Base-by-base conservation (phyloP, 1,139 yeast genomes). In the Keqinozyma sinolaborantium region DNA sequence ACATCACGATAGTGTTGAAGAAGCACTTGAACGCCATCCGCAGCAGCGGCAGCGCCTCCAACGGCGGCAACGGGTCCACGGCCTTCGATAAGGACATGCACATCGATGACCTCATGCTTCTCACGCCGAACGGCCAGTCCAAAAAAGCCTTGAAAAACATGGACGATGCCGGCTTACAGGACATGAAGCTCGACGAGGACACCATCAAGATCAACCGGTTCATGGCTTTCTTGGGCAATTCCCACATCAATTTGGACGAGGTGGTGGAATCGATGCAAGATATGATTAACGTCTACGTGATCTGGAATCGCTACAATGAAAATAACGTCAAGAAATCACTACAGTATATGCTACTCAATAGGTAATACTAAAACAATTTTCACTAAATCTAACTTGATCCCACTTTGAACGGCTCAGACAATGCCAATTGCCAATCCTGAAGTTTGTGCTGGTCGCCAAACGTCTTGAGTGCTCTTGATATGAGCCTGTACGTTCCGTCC, bases 291-390 rank as follows among this genome's bases (percentile, higher is more conserved):
- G 59, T 88, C 3, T 88, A 88, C 52, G 90, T 83, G 30, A 70
- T 78, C 9, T 88, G 97, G 97, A 90, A 84, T 44, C 56, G 77
- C 16, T 88, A 84, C 49, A 88, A 84, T 48, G 97, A 88, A 51
- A 55, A 47, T 19, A 48, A 44, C 13, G 68, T 67, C 25, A 64
- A 64, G 35, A 63, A 64, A 41, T 62, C 72, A 3, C 45, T 70
- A 24, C 74, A 65, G 42, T 43, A 51, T 33, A 67, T 69, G 74
- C 44, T 70, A 16, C 42, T 66, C 28, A 59, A 56, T 32, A 45
- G 70, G 21, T 60, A 35, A 37, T 26, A n/a, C n/a, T n/a, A n/a
- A 24, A 11, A n/a, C n/a, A n/a, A n/a, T n/a, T n/a, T n/a, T n/a
- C n/a, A n/a, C n/a, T n/a, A n/a, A n/a, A n/a, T n/a, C n/a, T n/a